These are phyloP conservation scores for Plasmodium malariae DNA, from an alignment of 169 alveolate genomes.

Conservation along the genomic window DNA sequence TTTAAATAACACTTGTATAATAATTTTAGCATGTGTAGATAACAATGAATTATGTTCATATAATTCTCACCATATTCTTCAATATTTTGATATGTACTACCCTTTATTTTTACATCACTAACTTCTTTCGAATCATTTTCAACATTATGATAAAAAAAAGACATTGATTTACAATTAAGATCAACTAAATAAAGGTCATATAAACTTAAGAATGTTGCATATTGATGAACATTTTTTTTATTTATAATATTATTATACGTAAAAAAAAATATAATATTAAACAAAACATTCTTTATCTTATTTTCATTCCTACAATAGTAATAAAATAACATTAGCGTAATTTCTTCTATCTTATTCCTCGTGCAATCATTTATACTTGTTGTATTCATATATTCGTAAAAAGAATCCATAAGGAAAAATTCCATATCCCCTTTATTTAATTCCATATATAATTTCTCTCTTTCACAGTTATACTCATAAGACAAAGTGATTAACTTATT, in stretches of 20 bases:
- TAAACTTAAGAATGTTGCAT: constrained; percentile 22
- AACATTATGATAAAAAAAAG: constrained; percentile 38
- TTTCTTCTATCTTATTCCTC: constrained; percentile 17
- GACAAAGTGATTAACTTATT: neutral
- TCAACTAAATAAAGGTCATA: constrained; percentile 19
- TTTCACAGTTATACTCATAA: neutral
- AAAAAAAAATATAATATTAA: constrained; percentile 41
- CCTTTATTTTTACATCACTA: neutral
- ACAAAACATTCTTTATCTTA: constrained; percentile 12
- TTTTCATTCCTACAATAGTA: constrained; percentile 17
- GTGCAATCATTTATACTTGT: neutral
- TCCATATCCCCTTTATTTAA: constrained; percentile 9
- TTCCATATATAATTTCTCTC: constrained; percentile 29
- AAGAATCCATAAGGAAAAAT: constrained; percentile 13
- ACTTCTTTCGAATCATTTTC: constrained; percentile 6
- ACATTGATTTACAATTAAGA: neutral
- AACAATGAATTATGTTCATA: constrained; percentile 28
- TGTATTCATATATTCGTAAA: constrained; percentile 30
- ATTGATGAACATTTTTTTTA: constrained; percentile 18
- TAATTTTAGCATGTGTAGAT: constrained; percentile 55
- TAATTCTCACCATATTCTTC: neutral
- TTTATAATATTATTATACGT: constrained; percentile 44
- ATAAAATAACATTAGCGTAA: constrained; percentile 45
- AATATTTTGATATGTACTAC: neutral
- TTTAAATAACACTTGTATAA: constrained; percentile 45